A percentile compares a stretch with the other conserved stretches of the same genome.
These are phyloP conservation scores for Osmozyma mogii DNA, from an alignment of 805 yeast genomes.

Conservation along the genomic window DNA sequence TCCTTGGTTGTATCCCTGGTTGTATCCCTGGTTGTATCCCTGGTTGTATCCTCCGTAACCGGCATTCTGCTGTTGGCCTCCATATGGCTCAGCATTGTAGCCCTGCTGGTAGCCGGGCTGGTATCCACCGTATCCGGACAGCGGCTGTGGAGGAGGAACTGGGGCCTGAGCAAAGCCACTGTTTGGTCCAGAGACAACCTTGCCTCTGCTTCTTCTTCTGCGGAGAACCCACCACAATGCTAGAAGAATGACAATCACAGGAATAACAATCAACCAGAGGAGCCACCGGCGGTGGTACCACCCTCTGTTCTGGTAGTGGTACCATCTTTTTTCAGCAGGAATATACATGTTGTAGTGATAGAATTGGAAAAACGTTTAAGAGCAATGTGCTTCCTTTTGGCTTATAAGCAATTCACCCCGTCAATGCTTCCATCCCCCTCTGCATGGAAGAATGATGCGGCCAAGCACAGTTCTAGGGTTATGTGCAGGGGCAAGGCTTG, in stretches of 20 bases:
- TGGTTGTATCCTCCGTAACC: slow-evolving; percentile 1
- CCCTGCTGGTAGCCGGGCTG: background rate
- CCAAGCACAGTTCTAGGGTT: too few species aligned
- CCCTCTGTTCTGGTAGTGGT: background rate
- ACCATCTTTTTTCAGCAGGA: background rate
- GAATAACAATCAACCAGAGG: slow-evolving; percentile 1
- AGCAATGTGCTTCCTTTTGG: background rate
- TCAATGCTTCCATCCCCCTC: background rate
- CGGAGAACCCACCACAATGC: background rate
- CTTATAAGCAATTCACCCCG: background rate
- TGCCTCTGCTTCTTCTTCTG: slow-evolving; percentile 1
- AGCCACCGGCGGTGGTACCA: slow-evolving; percentile 2
- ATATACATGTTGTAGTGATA: background rate
- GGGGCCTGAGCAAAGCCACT: too few species aligned
- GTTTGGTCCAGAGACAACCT: background rate
- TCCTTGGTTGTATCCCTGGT: background rate
- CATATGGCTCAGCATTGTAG: background rate
- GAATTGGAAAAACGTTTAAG: background rate
- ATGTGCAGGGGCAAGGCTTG: too few species aligned
- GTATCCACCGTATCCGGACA: background rate
- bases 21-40: background rate
- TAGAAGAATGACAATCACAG: background rate
- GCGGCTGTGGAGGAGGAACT: slow-evolving; percentile 1
- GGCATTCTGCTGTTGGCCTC: background rate
- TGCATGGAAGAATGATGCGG: background rate